Base-by-base conservation (phyloP, 257 asterid species). In the Ilex asprella region DNA sequence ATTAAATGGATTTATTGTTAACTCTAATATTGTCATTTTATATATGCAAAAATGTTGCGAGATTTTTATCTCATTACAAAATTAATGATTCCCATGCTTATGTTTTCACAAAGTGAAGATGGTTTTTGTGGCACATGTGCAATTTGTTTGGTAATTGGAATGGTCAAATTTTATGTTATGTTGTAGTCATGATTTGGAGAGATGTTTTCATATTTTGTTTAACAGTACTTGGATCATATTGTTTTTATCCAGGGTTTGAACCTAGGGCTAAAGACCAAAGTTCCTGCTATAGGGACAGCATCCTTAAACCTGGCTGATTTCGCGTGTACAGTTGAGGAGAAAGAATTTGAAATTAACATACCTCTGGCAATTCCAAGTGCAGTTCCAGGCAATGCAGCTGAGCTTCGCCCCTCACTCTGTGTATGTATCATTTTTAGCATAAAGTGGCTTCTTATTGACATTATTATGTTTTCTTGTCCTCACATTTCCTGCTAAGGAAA, bases 221-320 rank as follows among this genome's bases (percentile, higher is more conserved):
- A 2, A 31, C 15, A 31, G 43, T 31, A 21, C 55, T 60, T 31
- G 63, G 47, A 29, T 35, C 58, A 21, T 53, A 29, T 64, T 55
- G 16, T 72, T 62, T 58, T 73, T 60, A 39, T 62, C 64, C 78
- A 92, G 97, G 85, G 80, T 60, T 39, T 61, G 72, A 77, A 76
- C 66, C 93, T 71, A 78, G 97, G 85, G 32, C 67, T 74, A 10
- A 93, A 84, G 75, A 85, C 76, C 78, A 93, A 84, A 87, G 55
- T 70, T 63, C 73, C 78, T 6, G 56, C 78, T 43, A 43, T 93
- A 62, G 97, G 95, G 58, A 67, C 81, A 15, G 88, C 89, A 21
- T 41, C 75, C 46, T 41, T 89, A 78, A 93, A 87, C 70, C 91
- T 93, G 61, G 92, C 95, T 60, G 96, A 85, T 65, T 85, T 78